A percentile compares a stretch with the other conserved stretches of the same genome.
Conservation (phyloP, 257 asterid species). For the Solanum pennellii region DNA sequence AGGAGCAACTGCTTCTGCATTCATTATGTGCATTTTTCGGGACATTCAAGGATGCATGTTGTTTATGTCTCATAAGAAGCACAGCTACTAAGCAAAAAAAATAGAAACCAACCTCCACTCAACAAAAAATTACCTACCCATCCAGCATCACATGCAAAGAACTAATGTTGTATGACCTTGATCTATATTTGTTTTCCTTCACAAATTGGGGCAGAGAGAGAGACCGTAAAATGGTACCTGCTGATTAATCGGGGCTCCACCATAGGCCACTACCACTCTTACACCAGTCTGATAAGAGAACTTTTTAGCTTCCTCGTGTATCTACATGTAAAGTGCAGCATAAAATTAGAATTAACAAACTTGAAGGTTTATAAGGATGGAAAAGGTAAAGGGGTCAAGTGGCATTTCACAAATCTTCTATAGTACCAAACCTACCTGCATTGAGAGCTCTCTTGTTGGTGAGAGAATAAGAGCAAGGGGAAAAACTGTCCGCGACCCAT, state of each 20-base stretch:
- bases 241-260: conserved; percentile 76
- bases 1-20: neutral
- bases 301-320: conserved; percentile 76
- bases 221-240: conserved; percentile 32
- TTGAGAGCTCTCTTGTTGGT: conserved; percentile 83
- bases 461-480: conserved; percentile 83
- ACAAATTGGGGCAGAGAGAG: neutral
- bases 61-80: neutral
- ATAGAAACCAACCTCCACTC: neutral
- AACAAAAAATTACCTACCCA: neutral
- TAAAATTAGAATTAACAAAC: neutral
- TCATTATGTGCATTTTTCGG: neutral
- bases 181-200: neutral
- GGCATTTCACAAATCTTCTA: neutral
- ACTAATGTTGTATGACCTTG: neutral
- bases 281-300: conserved; percentile 70
- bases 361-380: neutral
- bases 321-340: conserved; percentile 26
- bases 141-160: neutral
- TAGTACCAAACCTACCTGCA: conserved; percentile 39
- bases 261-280: conserved; percentile 73
- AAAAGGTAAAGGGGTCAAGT: neutral
- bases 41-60: neutral
- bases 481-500: conserved; percentile 55
- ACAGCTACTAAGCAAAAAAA: neutral